These are phyloP conservation scores for Sclerotinia sclerotiorum DNA, from an alignment of 2,329 filamentous ascomycete species.

Conservation along the genomic window DNA sequence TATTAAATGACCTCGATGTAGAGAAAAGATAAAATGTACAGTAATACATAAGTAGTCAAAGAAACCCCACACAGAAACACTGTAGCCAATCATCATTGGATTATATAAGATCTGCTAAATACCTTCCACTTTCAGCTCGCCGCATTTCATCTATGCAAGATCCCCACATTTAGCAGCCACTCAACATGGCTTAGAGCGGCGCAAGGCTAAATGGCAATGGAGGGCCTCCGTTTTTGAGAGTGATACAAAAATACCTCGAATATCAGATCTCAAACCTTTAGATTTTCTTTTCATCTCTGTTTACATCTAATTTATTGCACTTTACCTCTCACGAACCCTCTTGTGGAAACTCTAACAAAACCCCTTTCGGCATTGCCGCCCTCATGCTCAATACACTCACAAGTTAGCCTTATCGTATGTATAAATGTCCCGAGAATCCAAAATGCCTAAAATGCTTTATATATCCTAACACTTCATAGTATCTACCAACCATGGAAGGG, in stretches of 20 bases:
- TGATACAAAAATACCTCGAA: slow-evolving; percentile 12
- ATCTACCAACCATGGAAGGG: not conserved
- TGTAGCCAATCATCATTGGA: not conserved
- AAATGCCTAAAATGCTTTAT: not conserved
- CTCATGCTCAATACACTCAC: not conserved
- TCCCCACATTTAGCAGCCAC: not conserved
- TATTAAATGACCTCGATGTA: not conserved
- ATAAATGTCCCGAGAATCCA: not conserved
- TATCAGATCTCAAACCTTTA: not conserved
- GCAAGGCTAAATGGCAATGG: slow-evolving; percentile 1
- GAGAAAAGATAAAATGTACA: not conserved
- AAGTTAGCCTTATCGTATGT: slow-evolving; percentile 5
- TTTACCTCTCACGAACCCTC: not conserved
- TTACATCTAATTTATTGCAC: not conserved
- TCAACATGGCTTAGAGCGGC: not conserved
- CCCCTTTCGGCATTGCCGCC: not conserved
- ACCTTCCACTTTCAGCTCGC: not conserved
- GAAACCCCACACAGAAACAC: not conserved
- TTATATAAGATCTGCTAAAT: not conserved
- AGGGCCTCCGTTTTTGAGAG: slow-evolving; percentile 5
- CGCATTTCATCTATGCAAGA: not conserved
- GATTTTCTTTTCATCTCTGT: not conserved
- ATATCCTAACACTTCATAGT: slow-evolving; percentile 1
- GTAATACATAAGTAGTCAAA: no score
- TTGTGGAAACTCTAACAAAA: not conserved